Evolutionary conservation across 495 filamentous ascomycete genomes (phyloP), one percentile per base, ranked within the genome.

Genomic region (Lepraria neglecta): DNA sequence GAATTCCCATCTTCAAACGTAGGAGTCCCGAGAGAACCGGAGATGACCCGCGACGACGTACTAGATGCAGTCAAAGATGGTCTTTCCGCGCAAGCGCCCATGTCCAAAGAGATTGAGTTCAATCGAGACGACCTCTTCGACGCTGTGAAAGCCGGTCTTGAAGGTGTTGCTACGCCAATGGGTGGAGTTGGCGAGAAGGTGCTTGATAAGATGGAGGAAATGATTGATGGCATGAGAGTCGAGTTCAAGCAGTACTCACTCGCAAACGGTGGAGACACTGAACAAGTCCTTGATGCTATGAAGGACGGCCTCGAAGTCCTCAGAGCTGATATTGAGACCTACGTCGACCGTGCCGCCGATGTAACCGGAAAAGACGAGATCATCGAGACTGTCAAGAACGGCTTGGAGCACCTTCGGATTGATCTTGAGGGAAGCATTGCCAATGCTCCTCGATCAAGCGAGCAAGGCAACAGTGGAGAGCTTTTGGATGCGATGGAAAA

Each of bases 241-340:
- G 86, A 89, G 68, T 81, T 87, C 53, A 87, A 90, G 66, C 80
- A 91, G 66, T 90, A 87, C 65, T 82, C 87, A 17, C 78, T 87
- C 0, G 84, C 86, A 30, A 88, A 83, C 66, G 88, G 87, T 47
- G 77, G 82, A 56, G 89, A 91, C 67, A 90, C 87, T 0, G 88
- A 90, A 69, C 85, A 94, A 65, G 81, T 95, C 28, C 77, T 95
- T 3, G 88, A 92, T 69, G 87, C 90, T 2, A 83, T 92, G 60
- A 91, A 88, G 68, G 90, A 95, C 70, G 89, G 89, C 3, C 80
- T 96, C 43, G 89, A 92, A 64, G 82, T 81, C 54, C 80, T 97
- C 4, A 83, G 88, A n/a, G 77, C 78, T 27, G 85, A 92, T 52
- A 89, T 95, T 58, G 89, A 94, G 72, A 75, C 72, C n/a, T 92